phyloP scores from a whole-genome alignment of 306 rosid genomes.

The Begonia fuchsioides region DNA sequence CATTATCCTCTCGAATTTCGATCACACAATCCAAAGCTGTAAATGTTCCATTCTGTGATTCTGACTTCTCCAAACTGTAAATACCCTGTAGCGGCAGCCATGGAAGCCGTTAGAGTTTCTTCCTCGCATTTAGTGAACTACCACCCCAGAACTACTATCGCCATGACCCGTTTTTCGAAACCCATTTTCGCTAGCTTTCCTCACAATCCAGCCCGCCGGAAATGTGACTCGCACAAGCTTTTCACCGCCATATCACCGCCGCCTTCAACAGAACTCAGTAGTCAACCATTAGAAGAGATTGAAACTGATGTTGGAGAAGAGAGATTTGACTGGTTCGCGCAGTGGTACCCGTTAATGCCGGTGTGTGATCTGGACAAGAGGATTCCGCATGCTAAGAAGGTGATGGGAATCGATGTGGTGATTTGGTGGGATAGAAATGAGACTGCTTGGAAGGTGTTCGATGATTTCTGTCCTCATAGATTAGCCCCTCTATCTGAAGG shows the following conservation, averaged over 20 bases:
- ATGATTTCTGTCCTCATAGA: constrained; percentile 84
- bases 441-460: constrained; percentile 67
- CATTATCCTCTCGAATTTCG: too few species aligned
- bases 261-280: constrained; percentile 25
- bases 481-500: constrained; percentile 92
- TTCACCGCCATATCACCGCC: constrained; percentile 24
- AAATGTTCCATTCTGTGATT: too few species aligned
- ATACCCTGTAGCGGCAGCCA: too few species aligned
- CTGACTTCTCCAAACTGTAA: too few species aligned
- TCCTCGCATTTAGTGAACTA: neutral
- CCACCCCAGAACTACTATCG: neutral
- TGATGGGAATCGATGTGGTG: constrained; percentile 77
- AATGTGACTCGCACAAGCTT: neutral
- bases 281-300: constrained; percentile 13
- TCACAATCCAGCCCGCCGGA: neutral
- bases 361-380: constrained; percentile 73
- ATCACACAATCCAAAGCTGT: too few species aligned
- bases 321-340: constrained; percentile 69
- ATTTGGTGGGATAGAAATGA: constrained; percentile 95
- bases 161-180: neutral
- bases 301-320: constrained; percentile 4
- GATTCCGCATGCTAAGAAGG: constrained; percentile 61
- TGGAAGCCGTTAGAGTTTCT: neutral
- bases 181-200: neutral
- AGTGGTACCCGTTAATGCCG: constrained; percentile 91